phyloP scores from a whole-genome alignment of 2,329 filamentous ascomycete genomes.

The Beauveria asiatica region DNA sequence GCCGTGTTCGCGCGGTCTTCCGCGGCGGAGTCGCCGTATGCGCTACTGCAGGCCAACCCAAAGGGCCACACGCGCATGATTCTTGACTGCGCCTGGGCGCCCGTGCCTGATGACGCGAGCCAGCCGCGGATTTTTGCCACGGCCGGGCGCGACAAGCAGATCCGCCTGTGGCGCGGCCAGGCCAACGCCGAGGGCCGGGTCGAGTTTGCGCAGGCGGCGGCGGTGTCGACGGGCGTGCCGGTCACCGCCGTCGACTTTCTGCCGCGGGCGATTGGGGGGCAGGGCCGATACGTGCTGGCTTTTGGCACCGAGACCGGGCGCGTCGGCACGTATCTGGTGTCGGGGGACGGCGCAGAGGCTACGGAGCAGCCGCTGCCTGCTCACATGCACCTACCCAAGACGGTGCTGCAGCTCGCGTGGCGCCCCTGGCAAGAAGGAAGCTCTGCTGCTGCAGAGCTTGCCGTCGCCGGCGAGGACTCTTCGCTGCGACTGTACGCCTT shows the following conservation, averaged over 20 bases:
- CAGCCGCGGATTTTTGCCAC: constrained; percentile 59
- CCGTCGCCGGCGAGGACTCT: constrained; percentile 52
- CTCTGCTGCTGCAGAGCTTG: constrained; percentile 32
- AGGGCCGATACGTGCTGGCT: constrained; percentile 35
- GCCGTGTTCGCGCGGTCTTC: constrained; percentile 57
- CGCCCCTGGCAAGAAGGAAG: constrained; percentile 36
- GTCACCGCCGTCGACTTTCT: constrained; percentile 67
- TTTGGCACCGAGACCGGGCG: constrained; percentile 49
- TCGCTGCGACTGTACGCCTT: constrained; percentile 50
- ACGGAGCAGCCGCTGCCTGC: constrained; percentile 26
- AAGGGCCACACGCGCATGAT: constrained; percentile 94
- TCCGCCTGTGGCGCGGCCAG: constrained; percentile 58
- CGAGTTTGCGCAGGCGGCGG: constrained; percentile 43
- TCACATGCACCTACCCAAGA: constrained; percentile 49
- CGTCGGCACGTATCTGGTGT: constrained; percentile 35
- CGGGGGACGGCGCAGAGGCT: constrained; percentile 29
- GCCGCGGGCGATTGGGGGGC: constrained; percentile 19
- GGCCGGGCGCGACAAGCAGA: constrained; percentile 78
- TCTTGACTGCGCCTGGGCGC: constrained; percentile 77
- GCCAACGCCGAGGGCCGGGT: constrained; percentile 22
- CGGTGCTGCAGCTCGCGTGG: constrained; percentile 63
- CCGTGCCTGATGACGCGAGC: constrained; percentile 32
- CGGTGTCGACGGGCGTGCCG: constrained; percentile 47
- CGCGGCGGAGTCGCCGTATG: constrained; percentile 37
- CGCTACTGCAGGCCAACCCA: constrained; percentile 54